Conservation (phyloP, 1,139 yeast genomes). For the Candida albicans region DNA sequence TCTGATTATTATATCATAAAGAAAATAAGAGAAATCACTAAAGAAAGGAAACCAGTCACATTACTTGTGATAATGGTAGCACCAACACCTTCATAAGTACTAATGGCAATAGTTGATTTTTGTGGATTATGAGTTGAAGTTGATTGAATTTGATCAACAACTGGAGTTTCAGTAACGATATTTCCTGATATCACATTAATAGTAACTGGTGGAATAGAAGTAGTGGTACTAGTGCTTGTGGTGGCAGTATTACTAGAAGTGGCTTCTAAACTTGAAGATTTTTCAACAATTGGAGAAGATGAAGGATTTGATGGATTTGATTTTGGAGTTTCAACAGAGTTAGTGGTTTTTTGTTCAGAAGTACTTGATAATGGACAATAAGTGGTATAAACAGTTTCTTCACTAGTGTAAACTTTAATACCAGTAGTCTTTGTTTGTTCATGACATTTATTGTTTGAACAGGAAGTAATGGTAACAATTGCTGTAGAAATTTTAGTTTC, state of each 20-base stretch:
- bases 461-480: constrained; percentile 22
- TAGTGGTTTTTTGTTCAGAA: background rate
- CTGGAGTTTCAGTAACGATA: constrained; percentile 30
- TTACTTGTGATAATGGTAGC: constrained; percentile 13
- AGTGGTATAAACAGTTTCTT: constrained; percentile 21
- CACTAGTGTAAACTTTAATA: constrained; percentile 31
- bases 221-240: constrained; percentile 2
- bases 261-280: background rate
- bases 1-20: constrained; percentile 7
- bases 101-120: background rate
- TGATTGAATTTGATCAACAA: constrained; percentile 5
- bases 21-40: constrained; percentile 19
- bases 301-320: constrained; percentile 16
- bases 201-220: constrained; percentile 15
- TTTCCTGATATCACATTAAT: constrained; percentile 33
- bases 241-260: constrained; percentile 3
- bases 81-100: constrained; percentile 26
- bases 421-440: constrained; percentile 37
- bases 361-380: constrained; percentile 21
- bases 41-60: constrained; percentile 20
- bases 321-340: constrained; percentile 1
- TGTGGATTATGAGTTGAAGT: constrained; percentile 2
- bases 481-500: constrained; percentile 12
- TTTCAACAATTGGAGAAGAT: constrained; percentile 6
- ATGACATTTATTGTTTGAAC: constrained; percentile 27